These are phyloP conservation scores for Amanita molliuscula DNA, from an alignment of 768 basidiomycete genomes.

Conservation along the genomic window DNA sequence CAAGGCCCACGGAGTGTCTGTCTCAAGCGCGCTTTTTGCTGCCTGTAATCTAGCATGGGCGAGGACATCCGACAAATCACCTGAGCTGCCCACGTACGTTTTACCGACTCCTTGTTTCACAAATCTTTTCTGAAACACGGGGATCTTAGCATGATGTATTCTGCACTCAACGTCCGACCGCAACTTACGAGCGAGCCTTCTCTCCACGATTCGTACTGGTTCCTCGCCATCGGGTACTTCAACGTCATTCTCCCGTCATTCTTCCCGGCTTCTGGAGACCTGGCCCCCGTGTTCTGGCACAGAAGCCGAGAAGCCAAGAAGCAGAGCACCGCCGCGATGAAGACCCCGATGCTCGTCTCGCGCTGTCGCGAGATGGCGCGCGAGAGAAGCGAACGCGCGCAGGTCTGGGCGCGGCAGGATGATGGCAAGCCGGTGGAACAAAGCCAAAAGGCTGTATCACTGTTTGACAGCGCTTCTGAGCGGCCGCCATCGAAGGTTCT, in stretches of 20 bases:
- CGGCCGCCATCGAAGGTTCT: conserved; percentile 51
- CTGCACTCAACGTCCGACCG: conserved; percentile 71
- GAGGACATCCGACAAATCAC: conserved; percentile 29
- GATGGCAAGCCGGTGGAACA: conserved; percentile 35
- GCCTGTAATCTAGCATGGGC: conserved; percentile 71
- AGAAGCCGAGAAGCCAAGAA: conserved; percentile 57
- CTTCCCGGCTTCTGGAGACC: conserved; percentile 34
- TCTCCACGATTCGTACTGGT: conserved; percentile 63
- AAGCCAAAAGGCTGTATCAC: conserved; percentile 12
- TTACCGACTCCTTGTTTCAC: background rate
- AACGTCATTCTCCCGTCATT: conserved; percentile 74
- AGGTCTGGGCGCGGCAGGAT: conserved; percentile 66
- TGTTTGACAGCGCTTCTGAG: conserved; percentile 4
- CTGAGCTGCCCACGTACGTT: conserved; percentile 43
- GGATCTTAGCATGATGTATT: conserved; percentile 64
- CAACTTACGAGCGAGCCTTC: conserved; percentile 34
- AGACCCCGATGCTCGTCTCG: conserved; percentile 48
- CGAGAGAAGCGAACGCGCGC: conserved; percentile 49
- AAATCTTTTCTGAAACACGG: background rate
- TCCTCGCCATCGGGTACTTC: conserved; percentile 73
- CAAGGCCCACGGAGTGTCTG: conserved; percentile 62
- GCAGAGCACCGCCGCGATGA: conserved; percentile 59
- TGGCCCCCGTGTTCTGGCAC: conserved; percentile 55
- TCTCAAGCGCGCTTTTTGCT: conserved; percentile 68
- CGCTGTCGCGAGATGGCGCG: conserved; percentile 57